phyloP scores from a whole-genome alignment of 257 asterid genomes.

The Solanum verrucosum region DNA sequence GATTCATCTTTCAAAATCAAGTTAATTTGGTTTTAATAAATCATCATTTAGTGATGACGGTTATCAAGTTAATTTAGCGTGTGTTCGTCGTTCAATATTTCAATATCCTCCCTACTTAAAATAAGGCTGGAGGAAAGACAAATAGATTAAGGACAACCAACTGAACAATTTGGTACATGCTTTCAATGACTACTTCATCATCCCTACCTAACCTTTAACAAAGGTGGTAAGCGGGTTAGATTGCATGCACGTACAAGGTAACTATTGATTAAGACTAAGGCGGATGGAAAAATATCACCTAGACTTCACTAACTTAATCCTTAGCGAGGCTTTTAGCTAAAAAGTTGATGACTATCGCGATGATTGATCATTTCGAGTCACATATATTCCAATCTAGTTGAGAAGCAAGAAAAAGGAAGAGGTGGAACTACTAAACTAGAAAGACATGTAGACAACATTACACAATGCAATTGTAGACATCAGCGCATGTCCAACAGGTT shows the following conservation, averaged over 20 bases:
- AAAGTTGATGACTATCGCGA: neutral
- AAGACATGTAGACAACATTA: conserved; percentile 2
- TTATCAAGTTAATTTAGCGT: neutral
- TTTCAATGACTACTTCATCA: too few species aligned
- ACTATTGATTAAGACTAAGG: neutral
- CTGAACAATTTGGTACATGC: too few species aligned
- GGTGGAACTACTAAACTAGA: conserved; percentile 4
- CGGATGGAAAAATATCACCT: neutral
- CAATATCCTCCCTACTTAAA: neutral
- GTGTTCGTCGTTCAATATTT: neutral
- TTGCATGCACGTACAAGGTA: neutral
- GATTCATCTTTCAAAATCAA: too few species aligned
- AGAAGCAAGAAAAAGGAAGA: neutral
- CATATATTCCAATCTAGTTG: neutral
- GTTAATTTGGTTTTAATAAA: too few species aligned
- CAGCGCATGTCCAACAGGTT: conserved; percentile 19
- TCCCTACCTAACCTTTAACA: too few species aligned
- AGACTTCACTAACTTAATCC: neutral
- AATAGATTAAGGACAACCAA: too few species aligned
- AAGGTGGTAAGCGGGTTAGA: too few species aligned
- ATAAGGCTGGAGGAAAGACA: neutral
- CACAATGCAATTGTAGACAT: conserved; percentile 14
- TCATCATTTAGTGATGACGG: too few species aligned
- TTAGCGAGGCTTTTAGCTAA: too few species aligned
- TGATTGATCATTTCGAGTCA: neutral